Base-by-base conservation (phyloP, 768 basidiomycete genomes). In the Lactarius sanguifluus region DNA sequence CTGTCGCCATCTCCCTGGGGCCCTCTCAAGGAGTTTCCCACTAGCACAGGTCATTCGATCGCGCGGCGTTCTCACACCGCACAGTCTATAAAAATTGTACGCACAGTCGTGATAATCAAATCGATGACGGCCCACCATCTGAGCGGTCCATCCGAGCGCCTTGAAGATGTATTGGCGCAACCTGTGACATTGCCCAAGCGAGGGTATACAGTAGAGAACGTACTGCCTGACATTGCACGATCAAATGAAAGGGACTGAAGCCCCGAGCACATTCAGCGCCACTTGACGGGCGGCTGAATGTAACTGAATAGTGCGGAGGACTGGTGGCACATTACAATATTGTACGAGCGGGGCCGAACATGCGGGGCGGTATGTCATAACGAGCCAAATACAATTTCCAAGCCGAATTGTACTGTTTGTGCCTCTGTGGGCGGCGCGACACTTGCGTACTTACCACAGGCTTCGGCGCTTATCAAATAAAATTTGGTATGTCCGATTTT, bases 21-120 rank as follows among this genome's bases (percentile, higher is more conserved):
- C 38, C 7, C 28, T 52, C 61, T 23, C 56, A 18, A 57, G 60
- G 40, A 32, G 32, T 61, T 47, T 62, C 38, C 59, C 34, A 41
- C 28, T 7, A 20, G 36, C 47, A 41, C 30, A n/a, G 36, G 8
- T 57, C 65, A 13, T 34, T 62, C 61, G 62, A 54, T 66, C 47
- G 43, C n/a, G n/a, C 30, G 61, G 57, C 47, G 23, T 32, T 66
- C 65, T 54, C 50, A 62, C 47, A 57, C 61, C 61, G 38, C 40
- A 57, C 38, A 32, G n/a, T 55, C 28, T 18, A 10, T 16, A 15
- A 13, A 34, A 23, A 47, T 43, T n/a, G 32, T 25, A 25, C 16
- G 38, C 47, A 13, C 54, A 12, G 32, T 23, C 32, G 15, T 56
- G 9, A 65, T 40, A 8, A 56, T 41, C 25, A 30, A 16, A 61